phyloP scores from a whole-genome alignment of 202 grass and related monocot species.

The Zizania palustris region DNA sequence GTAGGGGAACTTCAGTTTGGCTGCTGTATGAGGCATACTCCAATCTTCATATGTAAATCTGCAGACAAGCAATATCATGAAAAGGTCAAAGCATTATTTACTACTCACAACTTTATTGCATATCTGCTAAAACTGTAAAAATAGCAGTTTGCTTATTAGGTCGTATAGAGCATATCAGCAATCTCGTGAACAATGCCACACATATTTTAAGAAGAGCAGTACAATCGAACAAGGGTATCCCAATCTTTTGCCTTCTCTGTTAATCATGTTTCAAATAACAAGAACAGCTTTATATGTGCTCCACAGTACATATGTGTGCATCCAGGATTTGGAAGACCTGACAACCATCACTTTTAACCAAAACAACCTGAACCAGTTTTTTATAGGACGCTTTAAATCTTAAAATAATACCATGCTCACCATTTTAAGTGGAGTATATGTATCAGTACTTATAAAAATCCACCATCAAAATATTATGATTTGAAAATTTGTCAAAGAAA shows the following conservation, averaged over 20 bases:
- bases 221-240: background rate
- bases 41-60: constrained; percentile 94
- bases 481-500: background rate
- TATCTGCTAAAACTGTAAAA: background rate
- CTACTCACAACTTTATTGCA: background rate
- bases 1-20: constrained; percentile 80
- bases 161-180: background rate
- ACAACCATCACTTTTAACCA: background rate
- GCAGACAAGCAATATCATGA: constrained; percentile 15
- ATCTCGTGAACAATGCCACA: background rate
- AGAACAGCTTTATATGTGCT: background rate
- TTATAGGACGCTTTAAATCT: background rate
- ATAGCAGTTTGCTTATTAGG: background rate
- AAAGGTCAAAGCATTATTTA: constrained; percentile 2
- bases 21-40: constrained; percentile 76
- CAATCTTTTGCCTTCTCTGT: background rate
- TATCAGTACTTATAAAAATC: background rate
- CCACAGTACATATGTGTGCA: background rate
- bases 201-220: constrained; percentile 1
- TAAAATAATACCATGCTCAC: background rate
- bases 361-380: background rate
- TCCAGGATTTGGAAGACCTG: background rate
- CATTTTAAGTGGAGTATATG: background rate
- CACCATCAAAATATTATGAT: background rate
- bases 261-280: constrained; percentile 11